Evolutionary conservation across 2,329 filamentous ascomycete genomes (phyloP), one percentile per base, ranked within the genome.

Genomic region (Fusarium stilboides): DNA sequence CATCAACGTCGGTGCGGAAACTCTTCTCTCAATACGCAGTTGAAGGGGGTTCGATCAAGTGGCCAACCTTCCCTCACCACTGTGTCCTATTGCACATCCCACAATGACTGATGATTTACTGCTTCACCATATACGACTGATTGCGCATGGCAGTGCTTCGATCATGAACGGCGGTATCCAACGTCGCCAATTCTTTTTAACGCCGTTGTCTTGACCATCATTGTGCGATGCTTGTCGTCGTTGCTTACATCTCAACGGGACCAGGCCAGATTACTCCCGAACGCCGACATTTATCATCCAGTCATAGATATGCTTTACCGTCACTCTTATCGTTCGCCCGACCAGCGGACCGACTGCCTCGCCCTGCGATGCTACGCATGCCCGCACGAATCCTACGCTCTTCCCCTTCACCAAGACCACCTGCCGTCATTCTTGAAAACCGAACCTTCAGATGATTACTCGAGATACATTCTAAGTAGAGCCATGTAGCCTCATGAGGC

Each of bases 401-500:
- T 53, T 58, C 56, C 58, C 68, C 65, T 67, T 75, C 71, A 73
- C 65, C 68, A 70, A 68, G 33, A 65, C 69, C 68, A 61, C 71
- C 71, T 65, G 55, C 71, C 73, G 56, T 72, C 65, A 50, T 59
- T 75, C 69, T 65, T 72, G 50, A 63, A 65, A 70, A 69, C 34
- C 14, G 34, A 36, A 15, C 71, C 73, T 61, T 75, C 73, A 67
- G 52, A 75, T 75, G 69, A 72, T 71, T 73, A 75, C 71, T 75
- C 74, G 63, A 74, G 58, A 74, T 75, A 75, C 73, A 75, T 72
- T 75, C 73, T 75, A 75, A 71, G 64, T 72, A 74, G 69, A 67
- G 62, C 70, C 58, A 65, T 63, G 66, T 49, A 63, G 63, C 69
- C 62, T 63, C 64, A 62, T 50, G 54, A 62, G 61, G 52, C 65